A percentile compares a stretch with the other conserved stretches of the same genome.
Conservation (phyloP, 495 filamentous ascomycete species). For the Hypoxylon intermedium region DNA sequence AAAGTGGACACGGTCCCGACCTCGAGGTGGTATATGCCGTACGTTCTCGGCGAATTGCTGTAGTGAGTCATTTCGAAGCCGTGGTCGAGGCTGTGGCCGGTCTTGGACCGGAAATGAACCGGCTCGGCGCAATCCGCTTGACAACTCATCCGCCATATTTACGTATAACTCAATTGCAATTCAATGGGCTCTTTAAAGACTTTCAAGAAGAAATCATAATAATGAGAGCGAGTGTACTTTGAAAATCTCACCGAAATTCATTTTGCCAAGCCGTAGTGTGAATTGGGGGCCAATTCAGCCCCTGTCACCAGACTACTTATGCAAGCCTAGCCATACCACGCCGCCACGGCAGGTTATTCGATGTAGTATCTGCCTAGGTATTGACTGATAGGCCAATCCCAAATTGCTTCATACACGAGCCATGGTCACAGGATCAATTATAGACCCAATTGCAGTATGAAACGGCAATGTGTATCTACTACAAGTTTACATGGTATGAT, state of each 20-base stretch:
- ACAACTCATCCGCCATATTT: constrained; percentile 16
- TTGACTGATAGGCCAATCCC: not conserved
- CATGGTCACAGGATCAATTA: no score
- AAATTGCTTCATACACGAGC: not conserved
- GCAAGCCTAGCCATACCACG: constrained; percentile 6
- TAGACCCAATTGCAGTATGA: no score
- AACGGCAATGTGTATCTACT: no score
- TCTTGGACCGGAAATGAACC: constrained; percentile 8
- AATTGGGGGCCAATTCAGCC: constrained; percentile 13
- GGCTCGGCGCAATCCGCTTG: constrained; percentile 5
- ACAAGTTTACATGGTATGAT: no score
- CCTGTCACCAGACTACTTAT: constrained; percentile 5
- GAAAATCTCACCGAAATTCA: not conserved
- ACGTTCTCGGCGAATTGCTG: constrained; percentile 12
- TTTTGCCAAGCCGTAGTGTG: not conserved
- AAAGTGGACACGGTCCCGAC: constrained; percentile 9
- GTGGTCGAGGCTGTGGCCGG: not conserved
- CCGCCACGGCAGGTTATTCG: not conserved
- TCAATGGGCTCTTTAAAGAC: no score
- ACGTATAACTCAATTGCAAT: no score
- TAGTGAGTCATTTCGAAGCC: constrained; percentile 5
- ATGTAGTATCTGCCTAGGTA: no score
- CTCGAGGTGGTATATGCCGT: constrained; percentile 10
- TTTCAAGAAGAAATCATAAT: not conserved
- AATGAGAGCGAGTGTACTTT: not conserved